Base-by-base conservation (phyloP, 164 flowering plant species). In the Berberis thunbergii region DNA sequence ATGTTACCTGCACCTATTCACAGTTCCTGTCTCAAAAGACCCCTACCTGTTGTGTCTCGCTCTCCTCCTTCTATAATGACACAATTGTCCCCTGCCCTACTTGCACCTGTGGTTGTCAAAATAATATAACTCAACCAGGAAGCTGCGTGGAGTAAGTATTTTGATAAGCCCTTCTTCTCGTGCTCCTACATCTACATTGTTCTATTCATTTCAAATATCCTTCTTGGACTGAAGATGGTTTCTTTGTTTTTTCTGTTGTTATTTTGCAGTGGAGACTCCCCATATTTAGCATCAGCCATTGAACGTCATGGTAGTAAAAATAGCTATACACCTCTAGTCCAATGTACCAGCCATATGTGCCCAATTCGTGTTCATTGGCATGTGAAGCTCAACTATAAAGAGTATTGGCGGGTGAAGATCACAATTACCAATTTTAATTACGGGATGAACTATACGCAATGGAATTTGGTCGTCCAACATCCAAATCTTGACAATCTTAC, bases 361-460 rank as follows among this genome's bases (percentile, higher is more conserved):
- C 97, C 95, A 1, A 74, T 90, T 41, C 81, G 95, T 12, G 77
- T 91, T 43, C 97, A 91, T 67, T 91, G 97, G 96, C 97, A 88
- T 69, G 86, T 91, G 42, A 91, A 88, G 78, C 78, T 80, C 66
- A 91, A 85, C 67, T 91, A 88, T 77, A 84, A 84, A 72, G 87
- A 86, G 53, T 91, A 86, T 62, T 88, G 97, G 97, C 78, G 95
- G 38, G 90, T 85, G 64, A 88, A 88, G 80, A 69, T 86, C 69
- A 77, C 96, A 8, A 74, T 91, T 59, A 85, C 91, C 5, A 91
- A 91, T 66, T 88, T 86, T 81, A 90, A 90, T 68, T 88, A 86
- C 76, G 67, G 83, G 64, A 79, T 79, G 86, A 90, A 90, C 67
- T 88, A 86, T 73, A 67, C 89, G 0, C 86, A 79, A 64, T 91